phyloP scores from a whole-genome alignment of 2,329 filamentous ascomycete genomes.

The Scolecobasidium constrictum region DNA sequence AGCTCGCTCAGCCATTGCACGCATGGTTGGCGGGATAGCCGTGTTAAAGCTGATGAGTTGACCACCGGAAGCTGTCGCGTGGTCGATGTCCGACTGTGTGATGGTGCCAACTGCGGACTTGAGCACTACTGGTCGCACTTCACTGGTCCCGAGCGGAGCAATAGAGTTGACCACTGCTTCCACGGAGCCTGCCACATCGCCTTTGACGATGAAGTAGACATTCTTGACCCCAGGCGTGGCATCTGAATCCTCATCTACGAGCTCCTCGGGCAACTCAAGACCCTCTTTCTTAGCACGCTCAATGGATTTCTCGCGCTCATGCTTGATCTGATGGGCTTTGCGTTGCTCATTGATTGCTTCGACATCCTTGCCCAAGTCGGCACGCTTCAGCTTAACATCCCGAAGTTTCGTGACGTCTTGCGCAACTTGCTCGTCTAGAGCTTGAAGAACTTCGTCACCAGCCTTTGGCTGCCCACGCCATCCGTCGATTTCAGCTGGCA shows the following conservation, averaged over 20 bases:
- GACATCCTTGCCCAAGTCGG: conserved; percentile 56
- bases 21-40: conserved; percentile 54
- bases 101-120: conserved; percentile 68
- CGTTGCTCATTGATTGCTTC: conserved; percentile 65
- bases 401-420: conserved; percentile 70
- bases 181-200: conserved; percentile 85
- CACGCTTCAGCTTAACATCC: conserved; percentile 56
- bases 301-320: conserved; percentile 44
- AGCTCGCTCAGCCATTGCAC: conserved; percentile 59
- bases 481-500: conserved; percentile 85
- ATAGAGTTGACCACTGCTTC: conserved; percentile 79
- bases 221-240: conserved; percentile 36
- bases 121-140: conserved; percentile 68
- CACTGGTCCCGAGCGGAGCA: conserved; percentile 68
- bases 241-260: conserved; percentile 23
- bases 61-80: conserved; percentile 66
- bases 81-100: conserved; percentile 78
- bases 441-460: conserved; percentile 80
- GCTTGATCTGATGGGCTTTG: conserved; percentile 45
- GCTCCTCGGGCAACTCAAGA: conserved; percentile 13
- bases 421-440: conserved; percentile 65
- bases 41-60: conserved; percentile 83
- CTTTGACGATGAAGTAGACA: conserved; percentile 80
- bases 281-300: conserved; percentile 21
- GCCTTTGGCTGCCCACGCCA: conserved; percentile 82